These are phyloP conservation scores for Colletotrichum cereale DNA, from an alignment of 2,329 filamentous ascomycete genomes.

Conservation along the genomic window DNA sequence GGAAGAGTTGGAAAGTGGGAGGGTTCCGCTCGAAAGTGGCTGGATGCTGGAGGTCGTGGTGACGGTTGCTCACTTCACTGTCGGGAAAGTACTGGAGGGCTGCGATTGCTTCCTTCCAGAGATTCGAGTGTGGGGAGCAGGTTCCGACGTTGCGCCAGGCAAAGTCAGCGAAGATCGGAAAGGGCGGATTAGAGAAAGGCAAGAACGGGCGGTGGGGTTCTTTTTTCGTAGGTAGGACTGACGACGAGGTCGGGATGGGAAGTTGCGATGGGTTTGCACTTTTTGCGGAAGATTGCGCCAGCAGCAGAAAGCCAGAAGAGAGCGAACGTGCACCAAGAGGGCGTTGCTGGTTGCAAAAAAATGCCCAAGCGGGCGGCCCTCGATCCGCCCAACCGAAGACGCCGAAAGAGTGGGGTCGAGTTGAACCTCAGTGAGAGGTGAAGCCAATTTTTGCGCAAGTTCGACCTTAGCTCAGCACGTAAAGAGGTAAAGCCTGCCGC, in stretches of 20 bases:
- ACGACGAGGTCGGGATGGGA: conserved; percentile 22
- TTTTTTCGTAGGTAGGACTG: conserved; percentile 1
- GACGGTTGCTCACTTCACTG: conserved; percentile 38
- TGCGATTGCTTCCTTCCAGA: conserved; percentile 47
- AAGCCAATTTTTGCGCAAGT: conserved; percentile 18
- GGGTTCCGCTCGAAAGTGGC: conserved; percentile 38
- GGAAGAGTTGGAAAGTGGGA: conserved; percentile 35
- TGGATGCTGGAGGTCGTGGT: conserved; percentile 4
- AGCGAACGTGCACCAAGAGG: conserved; percentile 9
- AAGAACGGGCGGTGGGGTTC: conserved; percentile 28
- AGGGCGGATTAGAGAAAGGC: conserved; percentile 18
- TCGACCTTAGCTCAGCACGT: conserved; percentile 14
- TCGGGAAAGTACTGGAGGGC: conserved; percentile 44
- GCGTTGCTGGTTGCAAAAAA: conserved; percentile 42
- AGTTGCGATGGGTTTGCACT: conserved; percentile 39
- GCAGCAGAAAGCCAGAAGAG: conserved; percentile 3
- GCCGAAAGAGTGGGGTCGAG: conserved; percentile 17
- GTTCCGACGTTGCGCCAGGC: conserved; percentile 55
- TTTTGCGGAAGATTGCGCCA: conserved; percentile 36
- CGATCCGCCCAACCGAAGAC: conserved; percentile 25
- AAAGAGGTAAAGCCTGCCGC: conserved; percentile 9
- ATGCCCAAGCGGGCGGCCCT: conserved; percentile 40
- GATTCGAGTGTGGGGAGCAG: conserved; percentile 30
- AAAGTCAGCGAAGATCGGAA: conserved; percentile 45
- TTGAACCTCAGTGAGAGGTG: conserved; percentile 9